A percentile compares a stretch with the other conserved stretches of the same genome.
phyloP scores from a whole-genome alignment of 2,329 filamentous ascomycete genomes.

The Pseudogymnoascus destructans region DNA sequence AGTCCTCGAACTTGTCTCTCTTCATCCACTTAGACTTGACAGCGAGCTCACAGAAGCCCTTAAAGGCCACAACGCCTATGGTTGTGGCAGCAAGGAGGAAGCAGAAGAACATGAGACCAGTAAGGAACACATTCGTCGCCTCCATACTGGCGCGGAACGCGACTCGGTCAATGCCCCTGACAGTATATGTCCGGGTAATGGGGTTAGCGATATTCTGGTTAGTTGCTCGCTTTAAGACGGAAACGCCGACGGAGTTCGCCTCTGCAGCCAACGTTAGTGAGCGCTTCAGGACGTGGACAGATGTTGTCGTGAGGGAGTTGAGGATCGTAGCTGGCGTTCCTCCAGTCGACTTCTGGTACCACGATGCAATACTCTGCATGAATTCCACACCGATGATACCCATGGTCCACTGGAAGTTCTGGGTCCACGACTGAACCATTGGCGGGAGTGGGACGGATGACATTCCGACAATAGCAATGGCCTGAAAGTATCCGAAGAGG shows the following conservation, averaged over 20 bases:
- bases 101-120: constrained; percentile 78
- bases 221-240: constrained; percentile 27
- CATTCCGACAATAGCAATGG: constrained; percentile 82
- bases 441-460: constrained; percentile 70
- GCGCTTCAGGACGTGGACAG: constrained; percentile 60
- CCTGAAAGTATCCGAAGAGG: constrained; percentile 87
- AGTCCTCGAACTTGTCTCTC: constrained; percentile 76
- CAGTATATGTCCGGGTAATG: constrained; percentile 43
- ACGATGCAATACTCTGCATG: constrained; percentile 77
- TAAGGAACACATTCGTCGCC: constrained; percentile 85
- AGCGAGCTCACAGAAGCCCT: constrained; percentile 64
- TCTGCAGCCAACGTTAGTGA: constrained; percentile 21
- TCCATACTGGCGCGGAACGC: constrained; percentile 79
- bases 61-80: constrained; percentile 63
- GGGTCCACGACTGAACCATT: constrained; percentile 83
- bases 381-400: constrained; percentile 83
- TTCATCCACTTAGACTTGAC: constrained; percentile 68
- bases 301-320: constrained; percentile 58
- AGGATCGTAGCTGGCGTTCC: constrained; percentile 71
- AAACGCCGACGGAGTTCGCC: constrained; percentile 9
- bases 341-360: constrained; percentile 90
- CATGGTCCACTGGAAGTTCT: constrained; percentile 98
- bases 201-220: constrained; percentile 44
- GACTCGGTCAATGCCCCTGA: constrained; percentile 78
- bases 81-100: constrained; percentile 67